A percentile compares a stretch with the other conserved stretches of the same genome.
These are phyloP conservation scores for Euphorbia peplus DNA, from an alignment of 345 rosid genomes.

Conservation along the genomic window DNA sequence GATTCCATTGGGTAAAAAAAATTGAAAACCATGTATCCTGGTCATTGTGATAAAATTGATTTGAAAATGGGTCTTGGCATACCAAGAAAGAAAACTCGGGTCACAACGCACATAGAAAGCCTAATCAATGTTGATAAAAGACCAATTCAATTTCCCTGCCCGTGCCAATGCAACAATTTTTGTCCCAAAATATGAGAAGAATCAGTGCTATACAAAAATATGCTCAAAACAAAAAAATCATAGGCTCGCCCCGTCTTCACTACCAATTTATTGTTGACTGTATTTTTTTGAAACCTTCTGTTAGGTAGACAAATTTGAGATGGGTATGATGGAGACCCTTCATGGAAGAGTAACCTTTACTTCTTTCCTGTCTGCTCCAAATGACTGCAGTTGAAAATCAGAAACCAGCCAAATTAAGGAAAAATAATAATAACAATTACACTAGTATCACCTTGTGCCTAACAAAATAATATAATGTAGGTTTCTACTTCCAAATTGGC, in stretches of 20 bases:
- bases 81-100: background rate
- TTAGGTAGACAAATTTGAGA: background rate
- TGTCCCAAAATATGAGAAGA: slow-evolving; percentile 12
- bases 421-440: background rate
- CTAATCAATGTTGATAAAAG: slow-evolving; percentile 5
- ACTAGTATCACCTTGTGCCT: background rate
- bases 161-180: slow-evolving; percentile 9
- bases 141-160: slow-evolving; percentile 4
- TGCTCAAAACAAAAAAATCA: slow-evolving; percentile 12
- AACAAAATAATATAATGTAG: background rate
- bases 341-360: slow-evolving; percentile 66
- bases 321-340: background rate
- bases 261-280: background rate
- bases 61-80: background rate
- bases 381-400: slow-evolving; percentile 44
- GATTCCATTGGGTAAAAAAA: too few species aligned
- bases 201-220: slow-evolving; percentile 15
- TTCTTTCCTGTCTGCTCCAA: slow-evolving; percentile 90
- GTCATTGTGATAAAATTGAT: background rate
- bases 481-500: background rate
- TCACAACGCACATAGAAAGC: slow-evolving; percentile 3
- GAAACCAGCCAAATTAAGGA: background rate
- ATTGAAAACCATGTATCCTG: background rate
- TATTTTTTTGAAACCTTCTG: background rate
- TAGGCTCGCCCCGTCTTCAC: slow-evolving; percentile 13